Percentiles rank a stretch among this genome's conserved stretches.
Evolutionary conservation across 2,329 filamentous ascomycete species (phyloP).

Genomic region (Apiospora malaysiana): DNA sequence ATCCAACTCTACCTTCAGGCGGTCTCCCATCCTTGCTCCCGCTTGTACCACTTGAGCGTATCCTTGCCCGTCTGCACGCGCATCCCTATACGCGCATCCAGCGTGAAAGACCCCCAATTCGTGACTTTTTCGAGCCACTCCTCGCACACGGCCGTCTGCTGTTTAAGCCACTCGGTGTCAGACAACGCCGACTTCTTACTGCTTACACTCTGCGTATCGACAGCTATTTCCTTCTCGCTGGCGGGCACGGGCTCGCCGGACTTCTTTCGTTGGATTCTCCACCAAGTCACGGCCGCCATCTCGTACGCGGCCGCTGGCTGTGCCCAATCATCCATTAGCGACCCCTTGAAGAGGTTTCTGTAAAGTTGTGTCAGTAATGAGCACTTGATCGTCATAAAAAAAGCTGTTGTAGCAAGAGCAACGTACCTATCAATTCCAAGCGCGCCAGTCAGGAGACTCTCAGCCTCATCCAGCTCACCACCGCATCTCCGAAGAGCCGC

Average conservation of each 20-base stretch:
- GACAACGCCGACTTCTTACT: slow-evolving; percentile 33
- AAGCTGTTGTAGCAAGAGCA: too few relatives aligned
- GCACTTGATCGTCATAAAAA: background rate
- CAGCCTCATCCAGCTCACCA: slow-evolving; percentile 68
- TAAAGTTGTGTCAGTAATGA: too few relatives aligned
- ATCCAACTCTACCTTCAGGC: background rate
- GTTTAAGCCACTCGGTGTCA: slow-evolving; percentile 45
- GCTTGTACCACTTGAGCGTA: slow-evolving; percentile 62
- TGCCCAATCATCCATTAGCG: slow-evolving; percentile 71
- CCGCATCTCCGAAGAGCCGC: slow-evolving; percentile 70
- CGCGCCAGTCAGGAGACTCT: slow-evolving; percentile 67
- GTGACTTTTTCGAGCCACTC: slow-evolving; percentile 70
- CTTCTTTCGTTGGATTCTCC: slow-evolving; percentile 58
- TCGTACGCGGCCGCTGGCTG: slow-evolving; percentile 84
- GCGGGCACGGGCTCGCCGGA: background rate
- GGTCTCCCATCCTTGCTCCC: slow-evolving; percentile 33
- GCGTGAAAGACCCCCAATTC: slow-evolving; percentile 72
- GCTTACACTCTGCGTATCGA: slow-evolving; percentile 20
- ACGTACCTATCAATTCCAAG: slow-evolving; percentile 66
- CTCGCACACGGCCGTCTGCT: slow-evolving; percentile 66
- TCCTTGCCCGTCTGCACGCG: slow-evolving; percentile 73
- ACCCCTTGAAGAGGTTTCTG: slow-evolving; percentile 62
- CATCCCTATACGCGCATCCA: slow-evolving; percentile 78
- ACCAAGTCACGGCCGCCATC: slow-evolving; percentile 81
- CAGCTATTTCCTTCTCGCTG: background rate